Evolutionary conservation across 2,329 filamentous ascomycete species (phyloP), one percentile per base, ranked within the genome.

Genomic region (Arthrinium phaeospermum): DNA sequence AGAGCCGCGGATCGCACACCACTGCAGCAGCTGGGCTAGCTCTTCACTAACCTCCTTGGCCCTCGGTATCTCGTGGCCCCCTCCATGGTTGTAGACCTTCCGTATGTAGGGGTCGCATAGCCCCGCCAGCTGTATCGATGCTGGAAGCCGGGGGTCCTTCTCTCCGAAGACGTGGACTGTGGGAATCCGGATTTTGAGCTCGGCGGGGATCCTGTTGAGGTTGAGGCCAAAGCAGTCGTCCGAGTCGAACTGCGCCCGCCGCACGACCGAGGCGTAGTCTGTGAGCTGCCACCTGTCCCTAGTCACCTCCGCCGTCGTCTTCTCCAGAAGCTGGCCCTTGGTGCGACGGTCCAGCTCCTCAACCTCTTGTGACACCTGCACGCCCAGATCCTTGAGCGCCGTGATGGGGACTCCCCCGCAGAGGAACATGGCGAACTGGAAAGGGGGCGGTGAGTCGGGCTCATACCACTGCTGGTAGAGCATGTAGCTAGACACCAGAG

Each of bases 381-480:
- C 76, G 7, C 80, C 82, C 6, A 85, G 77, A 46, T 82, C 80
- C 47, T 79, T 80, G 1, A 83, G 76, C 24, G 77, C 77, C 6
- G 74, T 72, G 44, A 85, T 77, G 14, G 83, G 80, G 51, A 85
- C 64, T 12, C 80, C 80, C 46, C 83, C 83, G 73, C 82, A 82
- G 53, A 85, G 77, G 74, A 85, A 85, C 45, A 85, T 75, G 69
- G 81, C 84, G 6, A 81, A 82, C 34, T 76, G 77, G 75, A 85
- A 84, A 0, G 82, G 81, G 12, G 80, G 75, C 6, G 77, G 76
- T 4, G 75, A 71, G 12, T 75, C 73, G n/a, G 78, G 75, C 14
- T 75, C 74, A 72, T 82, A 81, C 73, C 78, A 80, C 70, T 80
- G 78, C 45, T 81, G 81, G 75, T 82, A 82, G 30, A 85, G 74